These are phyloP conservation scores for Hemisphaericaspora xylofermentans DNA, from an alignment of 1,139 yeast species.

Conservation along the genomic window DNA sequence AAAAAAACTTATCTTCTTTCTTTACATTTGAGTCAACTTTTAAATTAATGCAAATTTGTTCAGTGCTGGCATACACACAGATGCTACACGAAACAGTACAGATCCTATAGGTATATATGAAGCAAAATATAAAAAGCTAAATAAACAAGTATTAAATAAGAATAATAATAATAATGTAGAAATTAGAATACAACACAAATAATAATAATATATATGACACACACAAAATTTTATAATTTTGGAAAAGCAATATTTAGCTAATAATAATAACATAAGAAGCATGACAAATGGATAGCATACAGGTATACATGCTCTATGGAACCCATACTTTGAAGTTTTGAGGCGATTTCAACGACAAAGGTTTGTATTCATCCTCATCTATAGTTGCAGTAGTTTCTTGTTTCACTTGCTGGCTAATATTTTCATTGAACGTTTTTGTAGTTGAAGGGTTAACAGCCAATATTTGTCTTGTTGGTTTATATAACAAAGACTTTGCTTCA, in stretches of 20 bases:
- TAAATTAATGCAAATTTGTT: too few relatives aligned
- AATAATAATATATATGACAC: not conserved
- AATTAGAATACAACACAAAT: not conserved
- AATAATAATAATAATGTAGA: not conserved
- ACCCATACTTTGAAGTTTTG: slow-evolving; percentile 90
- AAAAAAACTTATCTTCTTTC: too few relatives aligned
- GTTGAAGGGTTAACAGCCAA: slow-evolving; percentile 19
- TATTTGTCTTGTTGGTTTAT: slow-evolving; percentile 48
- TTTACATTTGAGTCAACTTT: too few relatives aligned
- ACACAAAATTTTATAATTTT: not conserved
- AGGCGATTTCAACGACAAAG: slow-evolving; percentile 79
- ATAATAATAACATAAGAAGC: not conserved
- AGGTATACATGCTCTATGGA: slow-evolving; percentile 24
- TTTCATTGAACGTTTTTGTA: not conserved
- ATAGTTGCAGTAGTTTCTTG: slow-evolving; percentile 6
- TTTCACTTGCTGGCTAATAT: not conserved
- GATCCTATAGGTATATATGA: too few relatives aligned
- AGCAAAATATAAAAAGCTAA: not conserved
- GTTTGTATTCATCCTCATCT: slow-evolving; percentile 49
- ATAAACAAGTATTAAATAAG: not conserved
- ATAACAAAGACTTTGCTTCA: slow-evolving; percentile 51
- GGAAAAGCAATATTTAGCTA: not conserved
- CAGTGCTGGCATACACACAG: too few relatives aligned
- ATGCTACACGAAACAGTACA: too few relatives aligned
- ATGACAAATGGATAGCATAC: not conserved